Evolutionary conservation across 2,329 filamentous ascomycete species (phyloP).

Genomic region (Amylocarpus encephaloides): DNA sequence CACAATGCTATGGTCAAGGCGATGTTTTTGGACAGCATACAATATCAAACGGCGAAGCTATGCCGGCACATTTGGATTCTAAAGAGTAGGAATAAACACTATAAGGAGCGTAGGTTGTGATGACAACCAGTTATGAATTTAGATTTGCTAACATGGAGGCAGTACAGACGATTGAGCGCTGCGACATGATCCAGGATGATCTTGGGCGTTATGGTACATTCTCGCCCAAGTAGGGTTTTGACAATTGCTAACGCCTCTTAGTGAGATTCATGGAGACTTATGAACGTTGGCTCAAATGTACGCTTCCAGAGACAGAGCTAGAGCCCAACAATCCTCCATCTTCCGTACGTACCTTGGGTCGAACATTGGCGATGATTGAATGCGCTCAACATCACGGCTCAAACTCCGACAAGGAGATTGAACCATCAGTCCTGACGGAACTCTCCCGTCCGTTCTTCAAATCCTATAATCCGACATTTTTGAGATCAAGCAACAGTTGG

Average conservation of each 20-base stretch:
- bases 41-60: constrained; percentile 13
- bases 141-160: not conserved
- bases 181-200: constrained; percentile 15
- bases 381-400: constrained; percentile 1
- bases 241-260: not conserved
- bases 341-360: constrained; percentile 7
- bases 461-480: not conserved
- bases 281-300: constrained; percentile 9
- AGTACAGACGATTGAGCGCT: constrained; percentile 12
- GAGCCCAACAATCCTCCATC: constrained; percentile 1
- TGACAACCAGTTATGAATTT: not conserved
- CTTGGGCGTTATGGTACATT: constrained; percentile 16
- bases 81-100: constrained; percentile 13
- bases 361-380: constrained; percentile 16
- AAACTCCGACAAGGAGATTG: not conserved
- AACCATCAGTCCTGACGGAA: not conserved
- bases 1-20: constrained; percentile 11
- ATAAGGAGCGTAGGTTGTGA: constrained; percentile 11
- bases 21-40: constrained; percentile 15
- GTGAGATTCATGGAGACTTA: constrained; percentile 12
- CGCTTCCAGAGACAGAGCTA: not conserved
- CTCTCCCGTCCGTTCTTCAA: not conserved
- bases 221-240: not conserved
- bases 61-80: constrained; percentile 17
- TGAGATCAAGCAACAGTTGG: not conserved